A percentile compares a stretch with the other conserved stretches of the same genome.
These are phyloP conservation scores for Tinospora cordifolia DNA, from an alignment of 164 flowering plant species.

Conservation along the genomic window DNA sequence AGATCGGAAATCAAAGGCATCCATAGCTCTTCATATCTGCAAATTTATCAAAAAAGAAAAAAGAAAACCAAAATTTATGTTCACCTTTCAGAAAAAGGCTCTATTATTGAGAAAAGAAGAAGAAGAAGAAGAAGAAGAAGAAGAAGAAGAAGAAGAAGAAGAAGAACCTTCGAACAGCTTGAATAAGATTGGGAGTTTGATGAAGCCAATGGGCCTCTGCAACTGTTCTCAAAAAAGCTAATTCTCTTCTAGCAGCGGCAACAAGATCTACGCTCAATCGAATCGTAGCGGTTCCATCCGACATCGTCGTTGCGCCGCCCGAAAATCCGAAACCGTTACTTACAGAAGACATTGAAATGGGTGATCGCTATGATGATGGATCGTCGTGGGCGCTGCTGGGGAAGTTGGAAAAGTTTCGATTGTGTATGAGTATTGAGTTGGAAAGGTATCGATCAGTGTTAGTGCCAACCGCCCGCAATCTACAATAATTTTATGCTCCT, in stretches of 20 bases:
- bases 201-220: slow-evolving; percentile 61
- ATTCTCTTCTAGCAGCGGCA: slow-evolving; percentile 50
- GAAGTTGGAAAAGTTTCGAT: background rate
- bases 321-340: slow-evolving; percentile 1
- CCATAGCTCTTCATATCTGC: slow-evolving; percentile 88
- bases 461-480: background rate
- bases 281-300: slow-evolving; percentile 26
- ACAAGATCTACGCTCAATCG: slow-evolving; percentile 62
- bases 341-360: background rate
- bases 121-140: slow-evolving; percentile 4
- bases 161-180: slow-evolving; percentile 60
- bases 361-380: background rate
- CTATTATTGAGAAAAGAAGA: background rate
- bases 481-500: background rate
- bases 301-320: slow-evolving; percentile 8
- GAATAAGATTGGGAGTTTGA: slow-evolving; percentile 31
- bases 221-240: slow-evolving; percentile 51
- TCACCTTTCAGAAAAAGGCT: background rate
- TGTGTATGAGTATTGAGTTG: background rate
- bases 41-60: background rate
- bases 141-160: background rate
- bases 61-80: background rate
- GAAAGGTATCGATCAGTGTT: background rate
- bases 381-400: background rate
- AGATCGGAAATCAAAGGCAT: slow-evolving; percentile 81